phyloP scores from a whole-genome alignment of 2,329 filamentous ascomycete species.

The Zasmidium citrigriseum region DNA sequence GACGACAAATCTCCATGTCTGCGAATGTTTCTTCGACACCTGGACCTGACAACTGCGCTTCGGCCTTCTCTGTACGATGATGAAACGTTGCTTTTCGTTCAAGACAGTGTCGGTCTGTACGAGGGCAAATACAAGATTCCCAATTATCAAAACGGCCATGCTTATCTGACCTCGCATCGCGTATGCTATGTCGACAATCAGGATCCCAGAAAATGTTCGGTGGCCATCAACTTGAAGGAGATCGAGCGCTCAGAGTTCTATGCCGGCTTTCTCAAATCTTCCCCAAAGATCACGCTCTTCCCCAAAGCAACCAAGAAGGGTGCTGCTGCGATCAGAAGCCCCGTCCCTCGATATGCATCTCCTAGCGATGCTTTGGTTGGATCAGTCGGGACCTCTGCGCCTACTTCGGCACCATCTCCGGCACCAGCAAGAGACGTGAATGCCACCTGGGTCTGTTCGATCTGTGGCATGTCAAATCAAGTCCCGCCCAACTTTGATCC shows the following conservation, averaged over 20 bases:
- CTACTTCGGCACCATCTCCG: constrained; percentile 48
- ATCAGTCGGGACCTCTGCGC: constrained; percentile 50
- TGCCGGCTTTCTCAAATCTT: constrained; percentile 91
- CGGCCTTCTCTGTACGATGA: constrained; percentile 90
- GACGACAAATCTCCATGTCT: constrained; percentile 24
- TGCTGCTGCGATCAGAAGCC: constrained; percentile 53
- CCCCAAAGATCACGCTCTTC: constrained; percentile 85
- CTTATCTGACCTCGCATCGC: constrained; percentile 93
- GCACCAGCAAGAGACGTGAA: constrained; percentile 51
- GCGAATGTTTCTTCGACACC: constrained; percentile 91
- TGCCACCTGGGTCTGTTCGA: constrained; percentile 93
- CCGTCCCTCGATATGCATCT: constrained; percentile 49
- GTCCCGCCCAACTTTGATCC: constrained; percentile 94
- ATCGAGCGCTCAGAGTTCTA: constrained; percentile 91
- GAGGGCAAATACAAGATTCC: constrained; percentile 97
- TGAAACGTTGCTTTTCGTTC: constrained; percentile 92
- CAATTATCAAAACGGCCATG: constrained; percentile 91
- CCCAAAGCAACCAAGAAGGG: constrained; percentile 75
- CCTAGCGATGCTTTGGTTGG: constrained; percentile 44
- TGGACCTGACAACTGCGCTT: constrained; percentile 94
- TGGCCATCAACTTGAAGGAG: constrained; percentile 84
- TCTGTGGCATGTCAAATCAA: constrained; percentile 92
- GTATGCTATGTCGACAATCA: constrained; percentile 91
- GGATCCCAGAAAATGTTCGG: constrained; percentile 80
- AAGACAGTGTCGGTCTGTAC: constrained; percentile 96